Percentiles rank a stretch among this genome's conserved stretches.
These are phyloP conservation scores for Tuber umbilicatum DNA, from an alignment of 495 filamentous ascomycete genomes.

Conservation along the genomic window DNA sequence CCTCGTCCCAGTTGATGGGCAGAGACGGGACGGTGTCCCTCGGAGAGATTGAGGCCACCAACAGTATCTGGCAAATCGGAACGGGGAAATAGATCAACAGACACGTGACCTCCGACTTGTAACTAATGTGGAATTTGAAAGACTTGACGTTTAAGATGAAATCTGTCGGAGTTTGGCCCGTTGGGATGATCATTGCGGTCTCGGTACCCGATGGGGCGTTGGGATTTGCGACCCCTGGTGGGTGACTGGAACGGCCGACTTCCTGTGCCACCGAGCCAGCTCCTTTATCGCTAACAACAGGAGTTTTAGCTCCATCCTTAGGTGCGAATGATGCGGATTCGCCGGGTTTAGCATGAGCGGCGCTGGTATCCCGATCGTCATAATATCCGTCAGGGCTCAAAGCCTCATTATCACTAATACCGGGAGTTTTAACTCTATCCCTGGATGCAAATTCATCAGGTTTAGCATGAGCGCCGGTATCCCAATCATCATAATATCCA, in stretches of 20 bases:
- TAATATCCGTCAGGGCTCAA: neutral
- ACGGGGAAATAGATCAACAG: neutral
- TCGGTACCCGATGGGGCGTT: neutral
- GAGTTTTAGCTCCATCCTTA: neutral
- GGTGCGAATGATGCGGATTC: no score
- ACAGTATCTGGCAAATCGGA: neutral
- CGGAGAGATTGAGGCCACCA: neutral
- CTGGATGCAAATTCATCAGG: neutral
- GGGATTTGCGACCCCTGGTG: neutral
- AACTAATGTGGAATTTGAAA: neutral
- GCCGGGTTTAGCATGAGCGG: neutral
- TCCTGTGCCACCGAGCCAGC: neutral
- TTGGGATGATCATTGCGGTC: neutral
- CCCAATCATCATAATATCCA: neutral
- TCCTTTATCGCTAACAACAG: neutral
- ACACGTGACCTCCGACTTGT: neutral
- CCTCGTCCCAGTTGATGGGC: neutral
- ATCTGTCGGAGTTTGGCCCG: neutral
- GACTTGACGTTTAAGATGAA: neutral
- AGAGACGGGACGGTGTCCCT: neutral
- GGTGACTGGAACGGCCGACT: neutral
- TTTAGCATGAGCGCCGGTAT: neutral
- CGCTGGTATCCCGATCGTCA: neutral
- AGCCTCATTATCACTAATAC: neutral
- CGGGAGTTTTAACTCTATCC: neutral